These are phyloP conservation scores for Xenoacremonium recifei DNA, from an alignment of 2,329 filamentous ascomycete genomes.

Conservation along the genomic window DNA sequence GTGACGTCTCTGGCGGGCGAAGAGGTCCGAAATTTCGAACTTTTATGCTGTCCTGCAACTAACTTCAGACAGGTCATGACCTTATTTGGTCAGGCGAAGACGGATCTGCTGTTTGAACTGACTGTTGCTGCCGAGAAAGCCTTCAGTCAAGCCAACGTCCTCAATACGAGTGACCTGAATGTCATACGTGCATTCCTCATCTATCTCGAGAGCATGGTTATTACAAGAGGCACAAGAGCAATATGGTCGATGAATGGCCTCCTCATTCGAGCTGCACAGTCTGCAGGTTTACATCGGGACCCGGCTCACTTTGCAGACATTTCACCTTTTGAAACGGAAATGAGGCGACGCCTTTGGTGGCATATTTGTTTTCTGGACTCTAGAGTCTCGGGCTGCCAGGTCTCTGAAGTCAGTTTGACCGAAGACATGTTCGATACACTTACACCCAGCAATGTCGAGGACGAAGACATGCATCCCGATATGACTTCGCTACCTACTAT, in stretches of 20 bases:
- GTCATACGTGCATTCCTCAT: background rate
- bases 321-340: background rate
- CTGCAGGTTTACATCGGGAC: background rate
- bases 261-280: slow-evolving; percentile 2
- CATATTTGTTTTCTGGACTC: background rate
- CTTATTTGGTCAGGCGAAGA: slow-evolving; percentile 7
- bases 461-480: background rate
- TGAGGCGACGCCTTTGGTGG: background rate
- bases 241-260: slow-evolving; percentile 10
- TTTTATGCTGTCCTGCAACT: background rate
- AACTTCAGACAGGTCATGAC: slow-evolving; percentile 7
- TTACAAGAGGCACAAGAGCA: slow-evolving; percentile 1
- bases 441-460: background rate
- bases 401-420: background rate
- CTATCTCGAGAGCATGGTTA: background rate
- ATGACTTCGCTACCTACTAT: background rate
- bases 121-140: slow-evolving; percentile 7
- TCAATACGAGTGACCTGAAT: background rate
- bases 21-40: slow-evolving; percentile 1
- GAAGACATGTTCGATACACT: background rate
- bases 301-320: background rate
- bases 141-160: slow-evolving; percentile 8
- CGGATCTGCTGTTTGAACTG: slow-evolving; percentile 2
- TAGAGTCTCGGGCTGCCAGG: background rate
- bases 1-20: slow-evolving; percentile 7